Conservation (phyloP, 306 rosid species). For the Inga leiocalycina region DNA sequence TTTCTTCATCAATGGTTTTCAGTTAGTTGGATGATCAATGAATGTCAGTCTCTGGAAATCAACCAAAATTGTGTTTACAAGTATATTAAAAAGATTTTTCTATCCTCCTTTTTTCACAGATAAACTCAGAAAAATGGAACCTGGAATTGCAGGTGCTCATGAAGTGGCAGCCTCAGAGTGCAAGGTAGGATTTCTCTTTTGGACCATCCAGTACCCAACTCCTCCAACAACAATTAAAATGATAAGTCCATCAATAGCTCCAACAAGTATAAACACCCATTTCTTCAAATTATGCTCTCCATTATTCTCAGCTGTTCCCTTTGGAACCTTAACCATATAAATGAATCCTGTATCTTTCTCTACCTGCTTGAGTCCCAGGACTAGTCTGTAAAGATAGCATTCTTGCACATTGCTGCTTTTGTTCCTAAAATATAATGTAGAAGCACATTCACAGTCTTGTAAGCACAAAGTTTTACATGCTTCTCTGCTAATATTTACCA, state of each 20-base stretch:
- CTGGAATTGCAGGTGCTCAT: conserved; percentile 37
- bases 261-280: conserved; percentile 74
- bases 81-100: conserved; percentile 28
- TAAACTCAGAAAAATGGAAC: conserved; percentile 34
- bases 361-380: conserved; percentile 73
- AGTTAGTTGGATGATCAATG: conserved; percentile 29
- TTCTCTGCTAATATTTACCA: conserved; percentile 57
- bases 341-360: conserved; percentile 51
- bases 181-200: conserved; percentile 40
- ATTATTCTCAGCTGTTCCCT: conserved; percentile 48
- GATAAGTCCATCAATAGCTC: conserved; percentile 78
- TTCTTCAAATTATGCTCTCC: conserved; percentile 55
- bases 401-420: conserved; percentile 14
- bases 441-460: conserved; percentile 72
- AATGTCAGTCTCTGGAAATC: conserved; percentile 35
- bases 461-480: conserved; percentile 64
- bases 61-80: conserved; percentile 45
- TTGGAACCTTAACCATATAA: conserved; percentile 76
- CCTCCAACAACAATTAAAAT: conserved; percentile 70
- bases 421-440: conserved; percentile 50
- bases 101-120: conserved; percentile 23
- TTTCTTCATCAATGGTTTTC: conserved; percentile 17
- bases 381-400: conserved; percentile 62
- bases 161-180: conserved; percentile 37
- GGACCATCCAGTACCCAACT: conserved; percentile 59